Evolutionary conservation across 169 alveolate genomes (phyloP), one percentile per base, ranked within the genome.

Genomic region (Toxoplasma gondii): DNA sequence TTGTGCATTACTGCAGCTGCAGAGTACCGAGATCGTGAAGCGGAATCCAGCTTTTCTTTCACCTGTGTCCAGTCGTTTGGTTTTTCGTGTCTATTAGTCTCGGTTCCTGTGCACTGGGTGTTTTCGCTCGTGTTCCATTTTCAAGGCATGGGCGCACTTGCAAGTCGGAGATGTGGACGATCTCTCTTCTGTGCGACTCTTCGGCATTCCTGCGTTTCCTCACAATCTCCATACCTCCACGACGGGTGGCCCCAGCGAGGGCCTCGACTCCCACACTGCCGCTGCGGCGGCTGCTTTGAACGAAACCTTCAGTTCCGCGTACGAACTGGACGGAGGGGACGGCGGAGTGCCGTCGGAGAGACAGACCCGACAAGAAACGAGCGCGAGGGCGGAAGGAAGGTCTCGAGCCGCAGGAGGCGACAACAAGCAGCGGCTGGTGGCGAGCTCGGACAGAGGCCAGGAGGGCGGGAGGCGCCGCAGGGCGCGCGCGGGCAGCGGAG

Each of bases 81-180:
- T 12, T 49, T 49, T 4, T 49, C 22, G 22, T 4, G 34, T 19
- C 74, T 16, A 16, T 64, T 27, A 31, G 34, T 27, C 22, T 64
- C 74, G 31, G n/a, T 16, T 74, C 9, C 27, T 74, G 84, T 74
- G 39, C 43, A 22, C 12, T 34, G 39, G 43, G 39, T 78, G 9
- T 78, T n/a, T n/a, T 45, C 0, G 53, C 38, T 36, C 45, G n/a
- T 45, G 36, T 16, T 82, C 17, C 41, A 87, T 90, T 49, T 67
- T 34, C 31, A 84, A 93, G 95, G 95, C 95, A 31, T 93, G 95
- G 95, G 90, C 91, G 27, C 93, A 78, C 83, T n/a, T 93, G 74
- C 36, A 36, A 17, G 88, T 64, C 49, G 93, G 95, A 24, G 95
- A 93, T 41, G 93, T 88, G 29, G 92, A 84, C 38, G 95, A 93